Conservation (phyloP, 805 yeast genomes). For the Candida andamanensis region DNA sequence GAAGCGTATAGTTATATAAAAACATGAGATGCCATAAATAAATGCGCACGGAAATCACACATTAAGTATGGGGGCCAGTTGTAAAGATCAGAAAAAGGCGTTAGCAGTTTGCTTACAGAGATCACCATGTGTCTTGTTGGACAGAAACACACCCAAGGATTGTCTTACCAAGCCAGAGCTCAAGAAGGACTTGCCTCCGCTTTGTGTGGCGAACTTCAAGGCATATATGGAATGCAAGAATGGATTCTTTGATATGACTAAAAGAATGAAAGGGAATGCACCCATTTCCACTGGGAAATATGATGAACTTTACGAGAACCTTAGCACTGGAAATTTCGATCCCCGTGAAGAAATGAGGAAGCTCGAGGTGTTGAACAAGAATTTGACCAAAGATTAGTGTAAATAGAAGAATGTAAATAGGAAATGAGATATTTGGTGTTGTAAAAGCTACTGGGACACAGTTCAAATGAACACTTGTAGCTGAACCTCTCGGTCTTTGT, state of each 20-base stretch:
- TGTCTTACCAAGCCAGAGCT: slow-evolving; percentile 81
- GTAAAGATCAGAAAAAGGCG: slow-evolving; percentile 92
- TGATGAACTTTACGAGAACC: slow-evolving; percentile 78
- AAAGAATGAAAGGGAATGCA: slow-evolving; percentile 90
- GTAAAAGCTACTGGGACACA: too few species aligned
- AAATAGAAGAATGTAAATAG: too few species aligned
- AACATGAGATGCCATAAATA: slow-evolving; percentile 23
- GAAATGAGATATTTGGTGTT: too few species aligned
- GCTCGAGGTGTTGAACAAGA: slow-evolving; percentile 56
- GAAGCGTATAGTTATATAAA: slow-evolving; percentile 70
- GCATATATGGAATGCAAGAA: slow-evolving; percentile 87
- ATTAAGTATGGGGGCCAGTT: slow-evolving; percentile 44
- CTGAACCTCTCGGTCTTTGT: too few species aligned
- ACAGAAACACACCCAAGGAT: slow-evolving; percentile 83
- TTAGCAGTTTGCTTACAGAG: slow-evolving; percentile 93
- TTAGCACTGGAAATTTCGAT: slow-evolving; percentile 77
- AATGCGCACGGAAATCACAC: not conserved
- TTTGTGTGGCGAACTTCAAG: slow-evolving; percentile 77
- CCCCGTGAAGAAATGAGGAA: slow-evolving; percentile 76
- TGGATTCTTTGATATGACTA: slow-evolving; percentile 88
- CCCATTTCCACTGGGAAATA: slow-evolving; percentile 89
- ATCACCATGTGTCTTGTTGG: slow-evolving; percentile 91
- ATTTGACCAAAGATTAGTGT: slow-evolving; percentile 24
- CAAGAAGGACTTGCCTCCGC: slow-evolving; percentile 72
- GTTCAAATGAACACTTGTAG: too few species aligned